Evolutionary conservation across 768 basidiomycete species (phyloP).

Genomic region (Sporobolomyces pararoseus): DNA sequence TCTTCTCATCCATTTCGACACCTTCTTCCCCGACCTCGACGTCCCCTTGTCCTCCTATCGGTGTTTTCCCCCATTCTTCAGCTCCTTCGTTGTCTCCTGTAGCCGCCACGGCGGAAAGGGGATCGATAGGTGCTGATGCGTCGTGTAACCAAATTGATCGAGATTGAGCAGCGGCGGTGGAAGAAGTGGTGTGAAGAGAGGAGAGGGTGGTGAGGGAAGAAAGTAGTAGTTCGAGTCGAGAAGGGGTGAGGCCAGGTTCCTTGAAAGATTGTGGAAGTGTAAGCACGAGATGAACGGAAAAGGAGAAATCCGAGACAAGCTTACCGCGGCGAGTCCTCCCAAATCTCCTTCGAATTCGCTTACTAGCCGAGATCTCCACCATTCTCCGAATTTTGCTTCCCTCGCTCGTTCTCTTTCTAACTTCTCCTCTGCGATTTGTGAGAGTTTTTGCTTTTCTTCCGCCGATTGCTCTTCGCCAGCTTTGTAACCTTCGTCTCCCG

Average conservation of each 20-base stretch:
- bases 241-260: conserved; percentile 38
- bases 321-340: conserved; percentile 36
- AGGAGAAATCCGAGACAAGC: not conserved
- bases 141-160: conserved; percentile 41
- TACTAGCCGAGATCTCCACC: conserved; percentile 39
- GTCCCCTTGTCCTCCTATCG: conserved; percentile 37
- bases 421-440: conserved; percentile 5
- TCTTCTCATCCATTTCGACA: conserved; percentile 34
- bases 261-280: not conserved
- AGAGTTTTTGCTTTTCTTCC: not conserved
- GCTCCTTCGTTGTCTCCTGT: conserved; percentile 13
- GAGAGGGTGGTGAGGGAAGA: conserved; percentile 42
- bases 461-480: conserved; percentile 12
- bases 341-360: conserved; percentile 40
- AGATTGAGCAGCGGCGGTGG: conserved; percentile 6
- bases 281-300: too few relatives aligned
- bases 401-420: not conserved
- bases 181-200: conserved; percentile 37
- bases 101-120: conserved; percentile 25
- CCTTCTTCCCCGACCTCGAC: conserved; percentile 42
- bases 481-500: conserved; percentile 14
- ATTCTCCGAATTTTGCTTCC: conserved; percentile 36
- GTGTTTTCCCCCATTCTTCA: conserved; percentile 32
- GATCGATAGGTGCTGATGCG: conserved; percentile 34
- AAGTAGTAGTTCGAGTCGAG: conserved; percentile 37